Percentiles rank a stretch among this genome's conserved stretches.
phyloP scores from a whole-genome alignment of 179 eudicot species.

The Silene coronaria region DNA sequence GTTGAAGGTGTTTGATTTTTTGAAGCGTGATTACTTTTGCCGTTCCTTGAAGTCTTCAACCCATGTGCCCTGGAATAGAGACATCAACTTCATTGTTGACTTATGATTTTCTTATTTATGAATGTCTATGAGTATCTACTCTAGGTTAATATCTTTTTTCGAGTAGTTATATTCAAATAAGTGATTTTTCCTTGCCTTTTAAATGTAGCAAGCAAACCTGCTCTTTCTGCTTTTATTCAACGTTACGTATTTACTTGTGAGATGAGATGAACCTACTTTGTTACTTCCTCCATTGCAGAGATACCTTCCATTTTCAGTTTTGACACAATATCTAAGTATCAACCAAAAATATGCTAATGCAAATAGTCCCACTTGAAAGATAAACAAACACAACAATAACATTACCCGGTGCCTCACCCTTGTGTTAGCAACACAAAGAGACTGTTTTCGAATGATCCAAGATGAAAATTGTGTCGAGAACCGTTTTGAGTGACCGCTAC shows the following conservation, averaged over 20 bases:
- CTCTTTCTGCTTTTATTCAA: neutral
- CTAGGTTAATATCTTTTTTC: neutral
- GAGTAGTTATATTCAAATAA: neutral
- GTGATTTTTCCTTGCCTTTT: conserved; percentile 2
- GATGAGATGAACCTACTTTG: neutral
- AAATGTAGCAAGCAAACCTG: conserved; percentile 2
- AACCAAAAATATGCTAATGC: no score
- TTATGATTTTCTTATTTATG: neutral
- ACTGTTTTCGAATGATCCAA: no score
- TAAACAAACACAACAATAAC: no score
- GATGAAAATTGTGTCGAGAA: no score
- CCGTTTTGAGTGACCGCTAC: no score
- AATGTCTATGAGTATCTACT: conserved; percentile 6
- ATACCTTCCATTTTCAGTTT: no score
- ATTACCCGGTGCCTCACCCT: no score
- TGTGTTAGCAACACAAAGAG: no score
- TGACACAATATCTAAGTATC: no score
- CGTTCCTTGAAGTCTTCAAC: neutral
- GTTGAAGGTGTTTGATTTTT: conserved; percentile 11
- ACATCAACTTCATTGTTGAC: neutral
- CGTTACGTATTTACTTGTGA: neutral
- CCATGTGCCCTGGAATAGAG: neutral
- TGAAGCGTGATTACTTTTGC: neutral
- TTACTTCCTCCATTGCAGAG: neutral
- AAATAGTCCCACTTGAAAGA: no score